Evolutionary conservation across 345 rosid species (phyloP), one percentile per base, ranked within the genome.

Genomic region (Salix suchowensis): DNA sequence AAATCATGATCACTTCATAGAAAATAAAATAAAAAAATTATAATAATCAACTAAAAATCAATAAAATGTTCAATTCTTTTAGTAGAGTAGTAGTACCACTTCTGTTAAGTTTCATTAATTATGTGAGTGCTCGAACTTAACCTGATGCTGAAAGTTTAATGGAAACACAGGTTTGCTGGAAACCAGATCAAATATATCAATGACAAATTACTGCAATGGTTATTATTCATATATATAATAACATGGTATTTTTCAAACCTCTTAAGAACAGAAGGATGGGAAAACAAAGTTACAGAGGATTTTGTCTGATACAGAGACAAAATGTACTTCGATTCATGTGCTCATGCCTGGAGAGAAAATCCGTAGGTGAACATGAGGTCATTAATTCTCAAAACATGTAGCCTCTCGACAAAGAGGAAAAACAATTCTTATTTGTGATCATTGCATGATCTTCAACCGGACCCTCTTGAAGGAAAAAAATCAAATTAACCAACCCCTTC

Each of bases 291-390:
- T 61, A 36, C 40, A 21, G 52, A 77, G 16, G 18, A 65, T 78
- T 80, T 80, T 84, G 84, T 81, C 74, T 77, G 70, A 68, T 21
- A 48, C 74, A 65, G 65, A 81, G 83, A 81, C 80, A 86, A 67
- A 64, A 77, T 73, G 72, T 26, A 68, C 76, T 30, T 30, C 3
- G 32, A 30, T 30, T 3, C 82, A 72, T 82, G 81, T 82, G 84
- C 81, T n/a, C 77, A 36, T 34, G 44, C 55, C 15, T 6, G 21
- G 48, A 46, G 65, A 68, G 50, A 15, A 71, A 58, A 24, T 48
- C 32, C 61, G 60, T 54, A 54, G 77, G 44, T 70, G n/a, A 36
- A 48, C 52, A 72, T 78, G 39, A 72, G 74, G 44, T 80, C 75
- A 40, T 68, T 0, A 34, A 34, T 34, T 70, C 79, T 78, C 71